phyloP scores from a whole-genome alignment of 2,329 filamentous ascomycete genomes.

The Paraphoma chrysanthemicola region DNA sequence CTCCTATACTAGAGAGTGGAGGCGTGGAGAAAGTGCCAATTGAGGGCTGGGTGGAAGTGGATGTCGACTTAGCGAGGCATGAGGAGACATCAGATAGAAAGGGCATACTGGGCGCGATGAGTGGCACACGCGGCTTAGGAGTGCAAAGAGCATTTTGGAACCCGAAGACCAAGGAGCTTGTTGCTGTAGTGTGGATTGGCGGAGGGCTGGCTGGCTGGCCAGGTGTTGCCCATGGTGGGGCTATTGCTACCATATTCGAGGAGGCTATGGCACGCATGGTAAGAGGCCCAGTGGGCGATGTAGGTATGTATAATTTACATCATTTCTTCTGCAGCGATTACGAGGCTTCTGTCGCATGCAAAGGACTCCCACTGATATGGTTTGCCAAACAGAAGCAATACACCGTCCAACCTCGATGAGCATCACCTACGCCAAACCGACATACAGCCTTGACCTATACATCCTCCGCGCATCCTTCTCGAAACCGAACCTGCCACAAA shows the following conservation, averaged over 20 bases:
- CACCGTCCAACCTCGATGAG: constrained; percentile 48
- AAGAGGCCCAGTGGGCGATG: constrained; percentile 55
- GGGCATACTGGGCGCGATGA: constrained; percentile 37
- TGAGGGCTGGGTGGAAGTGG: constrained; percentile 41
- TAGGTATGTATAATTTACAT: constrained; percentile 30
- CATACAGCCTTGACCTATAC: constrained; percentile 68
- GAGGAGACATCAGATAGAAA: constrained; percentile 21
- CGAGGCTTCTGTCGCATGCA: background rate
- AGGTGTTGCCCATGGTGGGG: constrained; percentile 73
- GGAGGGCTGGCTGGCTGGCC: constrained; percentile 73
- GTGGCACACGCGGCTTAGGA: constrained; percentile 52
- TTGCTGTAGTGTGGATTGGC: constrained; percentile 73
- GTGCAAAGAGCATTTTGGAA: constrained; percentile 71
- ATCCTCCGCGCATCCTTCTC: constrained; percentile 60
- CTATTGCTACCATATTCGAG: constrained; percentile 71
- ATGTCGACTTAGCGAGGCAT: constrained; percentile 29
- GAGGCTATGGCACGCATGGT: constrained; percentile 72
- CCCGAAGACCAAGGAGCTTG: constrained; percentile 61
- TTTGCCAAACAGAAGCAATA: constrained; percentile 25
- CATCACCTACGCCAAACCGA: constrained; percentile 69
- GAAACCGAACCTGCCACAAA: constrained; percentile 31
- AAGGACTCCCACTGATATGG: too few species aligned
- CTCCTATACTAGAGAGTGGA: constrained; percentile 14
- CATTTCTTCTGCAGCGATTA: background rate
- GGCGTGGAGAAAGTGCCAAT: constrained; percentile 10